Evolutionary conservation across 768 basidiomycete genomes (phyloP).

Genomic region (Cubamyces lactineus): DNA sequence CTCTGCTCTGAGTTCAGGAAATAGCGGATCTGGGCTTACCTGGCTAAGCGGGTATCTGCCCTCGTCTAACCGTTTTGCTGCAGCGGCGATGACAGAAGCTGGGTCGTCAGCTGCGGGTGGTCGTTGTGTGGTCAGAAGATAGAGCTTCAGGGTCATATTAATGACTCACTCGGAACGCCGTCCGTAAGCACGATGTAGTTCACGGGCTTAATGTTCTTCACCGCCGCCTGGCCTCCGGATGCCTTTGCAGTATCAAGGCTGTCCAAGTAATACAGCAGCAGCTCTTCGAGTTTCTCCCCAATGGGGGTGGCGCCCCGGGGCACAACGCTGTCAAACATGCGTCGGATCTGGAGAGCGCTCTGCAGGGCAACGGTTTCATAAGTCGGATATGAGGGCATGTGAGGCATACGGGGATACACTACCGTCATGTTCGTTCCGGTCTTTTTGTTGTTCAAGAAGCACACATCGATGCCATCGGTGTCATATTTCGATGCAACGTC

Average conservation of each 20-base stretch:
- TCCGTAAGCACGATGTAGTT: conserved; percentile 68
- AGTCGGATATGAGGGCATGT: background rate
- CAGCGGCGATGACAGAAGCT: conserved; percentile 47
- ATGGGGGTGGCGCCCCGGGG: conserved; percentile 53
- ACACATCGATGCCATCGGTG: conserved; percentile 60
- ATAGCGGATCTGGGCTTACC: conserved; percentile 35
- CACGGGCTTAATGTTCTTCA: conserved; percentile 51
- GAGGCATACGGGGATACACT: background rate
- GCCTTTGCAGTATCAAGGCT: conserved; percentile 38
- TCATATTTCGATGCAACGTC: conserved; percentile 54
- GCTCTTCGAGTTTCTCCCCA: conserved; percentile 42
- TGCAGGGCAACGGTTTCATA: conserved; percentile 26
- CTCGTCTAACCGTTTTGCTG: conserved; percentile 54
- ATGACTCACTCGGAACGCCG: conserved; percentile 57
- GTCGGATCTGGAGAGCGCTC: conserved; percentile 42
- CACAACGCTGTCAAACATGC: conserved; percentile 47
- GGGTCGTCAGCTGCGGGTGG: conserved; percentile 52
- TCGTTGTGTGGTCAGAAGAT: background rate
- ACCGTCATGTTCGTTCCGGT: conserved; percentile 45
- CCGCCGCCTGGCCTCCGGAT: conserved; percentile 24
- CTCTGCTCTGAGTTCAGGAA: background rate
- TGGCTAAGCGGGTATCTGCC: conserved; percentile 56
- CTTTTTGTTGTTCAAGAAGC: conserved; percentile 53
- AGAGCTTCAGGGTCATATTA: background rate
- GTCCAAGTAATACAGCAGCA: conserved; percentile 44